Evolutionary conservation across 257 asterid genomes (phyloP).

Genomic region (Eustoma russellianum): DNA sequence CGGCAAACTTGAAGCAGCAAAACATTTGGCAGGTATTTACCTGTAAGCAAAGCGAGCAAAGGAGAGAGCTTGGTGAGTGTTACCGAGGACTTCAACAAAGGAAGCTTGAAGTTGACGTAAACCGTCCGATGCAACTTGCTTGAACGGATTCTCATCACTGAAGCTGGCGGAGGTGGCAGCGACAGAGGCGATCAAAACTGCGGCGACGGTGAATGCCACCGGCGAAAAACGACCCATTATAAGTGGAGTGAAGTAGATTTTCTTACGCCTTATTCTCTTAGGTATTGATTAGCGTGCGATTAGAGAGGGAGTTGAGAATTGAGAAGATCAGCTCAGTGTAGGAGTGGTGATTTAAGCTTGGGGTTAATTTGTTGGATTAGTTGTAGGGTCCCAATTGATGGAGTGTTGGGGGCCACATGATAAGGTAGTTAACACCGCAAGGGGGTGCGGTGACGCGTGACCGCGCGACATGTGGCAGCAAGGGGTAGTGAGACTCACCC

Average conservation of each 20-base stretch:
- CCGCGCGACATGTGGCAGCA: too few relatives aligned
- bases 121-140: slow-evolving; percentile 69
- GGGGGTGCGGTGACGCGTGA: too few relatives aligned
- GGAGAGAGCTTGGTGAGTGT: slow-evolving; percentile 59
- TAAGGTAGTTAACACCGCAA: too few relatives aligned
- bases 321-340: neutral
- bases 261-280: neutral
- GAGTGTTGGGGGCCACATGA: neutral
- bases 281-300: neutral
- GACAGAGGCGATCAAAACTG: slow-evolving; percentile 27
- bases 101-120: slow-evolving; percentile 53
- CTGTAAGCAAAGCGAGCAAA: slow-evolving; percentile 82
- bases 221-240: slow-evolving; percentile 41
- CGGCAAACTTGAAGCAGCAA: neutral
- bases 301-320: neutral
- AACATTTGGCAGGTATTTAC: slow-evolving; percentile 15
- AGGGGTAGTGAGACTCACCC: too few relatives aligned
- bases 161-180: slow-evolving; percentile 22
- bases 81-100: slow-evolving; percentile 45
- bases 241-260: neutral
- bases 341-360: too few relatives aligned
- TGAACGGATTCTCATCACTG: slow-evolving; percentile 61
- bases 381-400: neutral
- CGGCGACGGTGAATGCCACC: slow-evolving; percentile 21
- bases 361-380: too few relatives aligned